Base-by-base conservation (phyloP, 2,329 filamentous ascomycete species). In the Reticulascus tulasneorum region DNA sequence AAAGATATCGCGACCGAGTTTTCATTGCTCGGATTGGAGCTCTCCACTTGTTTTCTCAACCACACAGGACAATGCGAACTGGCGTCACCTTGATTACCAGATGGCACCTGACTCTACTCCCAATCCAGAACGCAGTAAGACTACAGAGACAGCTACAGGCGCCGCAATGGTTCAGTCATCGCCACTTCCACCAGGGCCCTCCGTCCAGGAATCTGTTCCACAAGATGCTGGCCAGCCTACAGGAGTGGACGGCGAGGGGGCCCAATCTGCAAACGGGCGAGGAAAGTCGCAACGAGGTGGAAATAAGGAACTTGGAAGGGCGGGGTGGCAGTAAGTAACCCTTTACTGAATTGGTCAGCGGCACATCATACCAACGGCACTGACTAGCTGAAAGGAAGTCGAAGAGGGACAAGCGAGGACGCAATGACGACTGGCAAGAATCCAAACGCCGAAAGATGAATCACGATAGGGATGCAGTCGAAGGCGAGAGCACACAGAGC, bases 391-490 rank as follows among this genome's bases (percentile, higher is more conserved):
- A 23, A 50, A 64, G 61, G 31, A 59, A 62, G 21, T 44, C 59
- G 39, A 54, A 58, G 30, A 50, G 49, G 37, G 62, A 64, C 44
- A 64, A 64, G 52, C 60, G 58, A 45, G 56, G 60, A 48, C 55
- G 57, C 44, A 57, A 59, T 33, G 56, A 60, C 40, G 60, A 65
- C 34, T 66, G 57, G 38, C 60, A 58, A 41, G 60, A 64, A 46
- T 62, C 52, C 36, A 67, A 67, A 52, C 63, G 63, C 31, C 57
- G 62, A 38, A 67, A 66, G 54, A 47, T 62, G 37, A 58, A 58
- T 47, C 53, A 55, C 40, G 42, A 58, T 25, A 60, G 61, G 46
- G 56, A 60, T 19, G 40, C 48, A n/a, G 47, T 54, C 17, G 50
- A 56, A 16, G 12, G 23, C 16, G 40, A 36, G n/a, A 29, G 24